Evolutionary conservation across 2,329 filamentous ascomycete species (phyloP), one percentile per base, ranked within the genome.

Genomic region (Fusarium xylarioides): DNA sequence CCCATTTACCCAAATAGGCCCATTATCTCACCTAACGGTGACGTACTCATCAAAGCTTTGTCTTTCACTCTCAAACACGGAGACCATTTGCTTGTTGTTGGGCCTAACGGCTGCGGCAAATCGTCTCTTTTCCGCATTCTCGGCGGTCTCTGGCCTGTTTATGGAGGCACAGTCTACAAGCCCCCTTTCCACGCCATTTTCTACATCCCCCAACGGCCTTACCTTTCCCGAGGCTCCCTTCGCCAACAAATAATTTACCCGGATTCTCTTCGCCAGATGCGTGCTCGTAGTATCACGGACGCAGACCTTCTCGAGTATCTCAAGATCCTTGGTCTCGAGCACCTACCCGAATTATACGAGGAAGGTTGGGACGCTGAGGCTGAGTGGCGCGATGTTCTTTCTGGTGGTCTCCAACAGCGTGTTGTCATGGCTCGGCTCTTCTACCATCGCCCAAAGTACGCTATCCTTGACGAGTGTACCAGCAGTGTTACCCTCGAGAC

Each of bases 231-330:
- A 59, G 96, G 96, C 28, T 95, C 93, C 4, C 89, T 99, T n/a
- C 91, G 96, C 43, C 95, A 98, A 81, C 96, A 99, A 79, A 95
- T 99, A 76, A 97, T 96, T 67, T 99, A 99, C 82, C 96, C 96
- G 0, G 96, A 99, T 82, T 92, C 91, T 14, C 83, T 97, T 23
- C 91, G 93, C 57, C 92, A 95, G 72, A 97, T 98, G 91, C 93
- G 93, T 47, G 89, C 91, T 70, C 95, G 95, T 78, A 91, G 93
- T 53, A 88, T 96, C 38, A 95, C 93, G 0, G 96, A 99, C 79
- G 86, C 88, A 0, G 93, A 98, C 76, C 89, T 99, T 3, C 85
- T 92, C 67, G 86, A 88, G 18, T 93, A 98, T 67, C 89, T 99
- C 37, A 87, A 88, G 30, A 91, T 91, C 32, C 91, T 99, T 7